Conservation (phyloP, 2,329 filamentous ascomycete species). For the Trichoderma harzianum region DNA sequence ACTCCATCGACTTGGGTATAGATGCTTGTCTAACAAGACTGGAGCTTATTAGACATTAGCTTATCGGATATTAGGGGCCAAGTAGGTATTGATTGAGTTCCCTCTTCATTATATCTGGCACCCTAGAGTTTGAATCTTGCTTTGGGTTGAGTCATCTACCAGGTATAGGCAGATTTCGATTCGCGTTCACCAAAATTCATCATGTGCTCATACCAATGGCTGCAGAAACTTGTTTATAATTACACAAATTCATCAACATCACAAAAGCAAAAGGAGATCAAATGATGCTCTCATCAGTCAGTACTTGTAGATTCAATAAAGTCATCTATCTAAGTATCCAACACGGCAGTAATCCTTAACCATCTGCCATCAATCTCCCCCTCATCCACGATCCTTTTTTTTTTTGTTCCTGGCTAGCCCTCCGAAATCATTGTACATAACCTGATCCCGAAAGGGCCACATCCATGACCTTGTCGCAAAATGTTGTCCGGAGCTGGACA, state of each 20-base stretch:
- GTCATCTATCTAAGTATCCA: constrained; percentile 42
- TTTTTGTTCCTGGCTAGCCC: constrained; percentile 31
- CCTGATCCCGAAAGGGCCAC: constrained; percentile 28
- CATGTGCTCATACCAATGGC: too few relatives aligned
- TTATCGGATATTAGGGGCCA: too few relatives aligned
- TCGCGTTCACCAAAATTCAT: not conserved
- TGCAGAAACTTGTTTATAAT: too few relatives aligned
- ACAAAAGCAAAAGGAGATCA: not conserved
- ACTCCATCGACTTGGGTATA: too few relatives aligned
- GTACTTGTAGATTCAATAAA: constrained; percentile 46
- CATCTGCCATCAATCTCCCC: constrained; percentile 25
- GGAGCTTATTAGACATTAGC: too few relatives aligned
- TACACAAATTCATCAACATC: not conserved
- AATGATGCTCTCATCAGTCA: not conserved
- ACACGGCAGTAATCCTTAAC: constrained; percentile 15
- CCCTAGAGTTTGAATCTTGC: not conserved
- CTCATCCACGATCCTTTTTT: constrained; percentile 23
- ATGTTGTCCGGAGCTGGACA: constrained; percentile 24
- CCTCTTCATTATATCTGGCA: not conserved
- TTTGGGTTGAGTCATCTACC: not conserved
- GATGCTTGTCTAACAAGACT: too few relatives aligned
- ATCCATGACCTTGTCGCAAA: constrained; percentile 27
- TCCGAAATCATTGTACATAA: constrained; percentile 26
- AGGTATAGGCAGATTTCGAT: not conserved
- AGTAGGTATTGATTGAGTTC: not conserved